Percentiles rank a stretch among this genome's conserved stretches.
Conservation (phyloP, 140 eudicot genomes). For the Cichorium intybus region DNA sequence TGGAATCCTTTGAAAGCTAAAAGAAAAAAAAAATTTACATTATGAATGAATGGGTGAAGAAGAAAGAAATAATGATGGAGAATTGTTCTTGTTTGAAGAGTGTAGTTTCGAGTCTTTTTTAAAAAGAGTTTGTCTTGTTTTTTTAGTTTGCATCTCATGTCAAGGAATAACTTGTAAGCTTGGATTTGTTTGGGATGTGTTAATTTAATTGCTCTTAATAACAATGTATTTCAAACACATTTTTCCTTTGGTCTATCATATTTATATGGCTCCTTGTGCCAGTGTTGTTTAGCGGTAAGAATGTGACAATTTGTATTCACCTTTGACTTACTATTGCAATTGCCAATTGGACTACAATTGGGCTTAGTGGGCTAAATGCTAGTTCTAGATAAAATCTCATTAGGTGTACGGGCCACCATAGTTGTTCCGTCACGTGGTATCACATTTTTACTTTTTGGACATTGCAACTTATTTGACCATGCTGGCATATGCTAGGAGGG, state of each 20-base stretch:
- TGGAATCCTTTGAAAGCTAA: slow-evolving; percentile 44
- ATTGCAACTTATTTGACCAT: too few relatives aligned
- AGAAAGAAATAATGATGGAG: slow-evolving; percentile 17
- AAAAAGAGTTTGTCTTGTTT: neutral
- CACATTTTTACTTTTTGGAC: too few relatives aligned
- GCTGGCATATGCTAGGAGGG: too few relatives aligned
- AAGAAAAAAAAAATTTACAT: neutral
- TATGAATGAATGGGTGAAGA: slow-evolving; percentile 2
- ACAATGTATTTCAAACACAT: slow-evolving; percentile 13
- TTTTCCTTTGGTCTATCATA: neutral
- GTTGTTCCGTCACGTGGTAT: too few relatives aligned
- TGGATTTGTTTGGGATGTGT: slow-evolving; percentile 34
- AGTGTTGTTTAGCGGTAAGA: too few relatives aligned
- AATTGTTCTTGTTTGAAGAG: slow-evolving; percentile 3
- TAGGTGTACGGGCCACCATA: too few relatives aligned
- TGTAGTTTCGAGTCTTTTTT: slow-evolving; percentile 6
- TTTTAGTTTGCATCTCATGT: slow-evolving; percentile 28
- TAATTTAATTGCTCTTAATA: slow-evolving; percentile 21
- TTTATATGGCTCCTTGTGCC: neutral
- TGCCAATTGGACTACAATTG: too few relatives aligned
- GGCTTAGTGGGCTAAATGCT: too few relatives aligned
- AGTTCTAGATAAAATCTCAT: too few relatives aligned
- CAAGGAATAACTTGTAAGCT: slow-evolving; percentile 34
- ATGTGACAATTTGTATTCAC: too few relatives aligned
- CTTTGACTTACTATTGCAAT: too few relatives aligned